Conservation (phyloP, 1,284 basidiomycete genomes). For the Acaromyces ingoldii region DNA sequence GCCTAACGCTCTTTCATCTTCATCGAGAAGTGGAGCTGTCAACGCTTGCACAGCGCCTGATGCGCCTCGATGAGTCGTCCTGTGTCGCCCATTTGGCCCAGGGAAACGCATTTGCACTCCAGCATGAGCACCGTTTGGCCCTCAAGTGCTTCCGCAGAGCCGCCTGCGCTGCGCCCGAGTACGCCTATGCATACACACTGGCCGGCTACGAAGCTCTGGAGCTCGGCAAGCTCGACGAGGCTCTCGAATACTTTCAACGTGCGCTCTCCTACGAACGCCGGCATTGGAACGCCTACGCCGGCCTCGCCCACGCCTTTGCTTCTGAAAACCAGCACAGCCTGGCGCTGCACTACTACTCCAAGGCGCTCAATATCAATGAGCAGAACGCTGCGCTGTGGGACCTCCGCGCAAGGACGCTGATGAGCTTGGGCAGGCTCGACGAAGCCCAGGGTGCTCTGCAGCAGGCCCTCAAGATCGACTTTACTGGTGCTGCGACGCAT, state of each 20-base stretch:
- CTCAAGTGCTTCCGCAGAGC: slow-evolving; percentile 44
- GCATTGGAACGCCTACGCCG: slow-evolving; percentile 49
- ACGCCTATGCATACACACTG: slow-evolving; percentile 47
- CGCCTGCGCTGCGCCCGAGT: slow-evolving; percentile 33
- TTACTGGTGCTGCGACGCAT: slow-evolving; percentile 15
- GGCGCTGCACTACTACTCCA: slow-evolving; percentile 34
- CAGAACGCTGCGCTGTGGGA: slow-evolving; percentile 42
- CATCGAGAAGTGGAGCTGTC: slow-evolving; percentile 46
- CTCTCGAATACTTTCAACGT: slow-evolving; percentile 39
- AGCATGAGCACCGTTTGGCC: slow-evolving; percentile 43
- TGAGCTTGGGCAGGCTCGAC: slow-evolving; percentile 24
- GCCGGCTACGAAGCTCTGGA: slow-evolving; percentile 48
- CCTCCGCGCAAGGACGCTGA: slow-evolving; percentile 9
- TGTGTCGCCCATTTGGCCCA: slow-evolving; percentile 39
- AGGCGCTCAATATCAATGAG: slow-evolving; percentile 36
- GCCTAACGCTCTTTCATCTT: slow-evolving; percentile 48
- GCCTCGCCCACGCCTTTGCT: slow-evolving; percentile 39
- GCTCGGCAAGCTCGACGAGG: slow-evolving; percentile 35
- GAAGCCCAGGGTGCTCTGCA: neutral
- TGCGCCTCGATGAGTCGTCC: slow-evolving; percentile 26
- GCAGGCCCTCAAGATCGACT: slow-evolving; percentile 19
- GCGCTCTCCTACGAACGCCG: slow-evolving; percentile 39
- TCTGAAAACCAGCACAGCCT: slow-evolving; percentile 29
- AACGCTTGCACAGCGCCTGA: slow-evolving; percentile 38
- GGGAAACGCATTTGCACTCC: slow-evolving; percentile 47